phyloP scores from a whole-genome alignment of 805 yeast species.

The Wickerhamiella musiphila region DNA sequence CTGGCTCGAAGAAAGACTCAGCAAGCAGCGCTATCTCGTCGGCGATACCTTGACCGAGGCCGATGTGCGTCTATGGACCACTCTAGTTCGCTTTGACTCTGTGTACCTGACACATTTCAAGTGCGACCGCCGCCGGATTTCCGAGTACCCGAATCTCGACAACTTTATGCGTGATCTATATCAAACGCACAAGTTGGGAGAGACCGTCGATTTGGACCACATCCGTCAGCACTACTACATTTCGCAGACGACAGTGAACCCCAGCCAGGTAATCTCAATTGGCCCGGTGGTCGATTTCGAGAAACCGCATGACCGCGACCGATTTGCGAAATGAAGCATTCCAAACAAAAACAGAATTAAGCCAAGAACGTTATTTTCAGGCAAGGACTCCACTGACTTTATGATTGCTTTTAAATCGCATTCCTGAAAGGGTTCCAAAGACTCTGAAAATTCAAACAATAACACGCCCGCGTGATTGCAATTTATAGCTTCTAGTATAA shows the following conservation, averaged over 20 bases:
- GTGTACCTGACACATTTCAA: constrained; percentile 93
- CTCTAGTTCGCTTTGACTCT: constrained; percentile 80
- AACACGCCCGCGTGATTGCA: too few relatives aligned
- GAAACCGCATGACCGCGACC: constrained; percentile 11
- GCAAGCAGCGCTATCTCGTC: constrained; percentile 29
- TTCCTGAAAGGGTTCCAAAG: too few relatives aligned
- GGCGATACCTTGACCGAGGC: constrained; percentile 72
- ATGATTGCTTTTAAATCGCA: too few relatives aligned
- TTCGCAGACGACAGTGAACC: constrained; percentile 68
- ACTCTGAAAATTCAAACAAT: too few relatives aligned
- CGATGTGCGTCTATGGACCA: constrained; percentile 72
- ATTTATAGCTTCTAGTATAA: too few relatives aligned
- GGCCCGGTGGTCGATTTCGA: constrained; percentile 43
- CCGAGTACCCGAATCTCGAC: constrained; percentile 69
- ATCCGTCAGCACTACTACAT: constrained; percentile 84
- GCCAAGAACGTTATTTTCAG: too few relatives aligned
- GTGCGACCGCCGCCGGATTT: constrained; percentile 68
- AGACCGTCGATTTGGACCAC: constrained; percentile 75
- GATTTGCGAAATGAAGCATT: too few relatives aligned
- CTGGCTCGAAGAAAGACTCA: constrained; percentile 21
- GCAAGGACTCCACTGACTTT: too few relatives aligned
- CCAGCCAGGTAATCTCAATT: constrained; percentile 63
- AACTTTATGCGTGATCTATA: constrained; percentile 70
- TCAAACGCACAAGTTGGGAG: constrained; percentile 46
- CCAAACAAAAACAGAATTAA: too few relatives aligned